Evolutionary conservation across 208 protist species (phyloP).

Genomic region (Trypanosoma scelopori): DNA sequence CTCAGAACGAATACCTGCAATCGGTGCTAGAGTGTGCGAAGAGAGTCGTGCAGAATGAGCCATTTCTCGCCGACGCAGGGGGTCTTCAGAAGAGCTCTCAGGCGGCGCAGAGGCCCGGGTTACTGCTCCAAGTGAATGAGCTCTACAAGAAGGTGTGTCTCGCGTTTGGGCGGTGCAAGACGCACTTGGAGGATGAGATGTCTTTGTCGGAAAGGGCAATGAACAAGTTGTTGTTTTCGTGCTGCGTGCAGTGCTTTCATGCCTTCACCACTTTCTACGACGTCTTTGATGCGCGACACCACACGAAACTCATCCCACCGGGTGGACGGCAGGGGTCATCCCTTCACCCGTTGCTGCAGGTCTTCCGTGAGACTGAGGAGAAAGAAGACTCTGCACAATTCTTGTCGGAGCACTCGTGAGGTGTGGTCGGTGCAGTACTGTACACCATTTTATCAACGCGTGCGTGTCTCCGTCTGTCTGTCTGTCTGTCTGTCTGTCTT

Average conservation of each 20-base stretch:
- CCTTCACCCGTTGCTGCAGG: conserved; percentile 15
- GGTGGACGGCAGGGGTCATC: neutral
- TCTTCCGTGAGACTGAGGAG: neutral
- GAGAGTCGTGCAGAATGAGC: conserved; percentile 19
- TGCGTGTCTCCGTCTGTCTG: too few species aligned
- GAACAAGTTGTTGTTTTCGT: neutral
- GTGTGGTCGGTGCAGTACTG: too few species aligned
- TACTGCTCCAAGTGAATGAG: conserved; percentile 18
- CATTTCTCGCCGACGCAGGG: conserved; percentile 7
- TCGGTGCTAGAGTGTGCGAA: conserved; percentile 9
- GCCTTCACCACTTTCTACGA: conserved; percentile 21
- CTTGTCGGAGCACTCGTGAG: too few species aligned
- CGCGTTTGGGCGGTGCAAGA: conserved; percentile 2
- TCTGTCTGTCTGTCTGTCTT: too few species aligned
- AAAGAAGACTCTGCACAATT: neutral
- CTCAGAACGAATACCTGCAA: conserved; percentile 20
- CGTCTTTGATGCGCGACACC: conserved; percentile 20
- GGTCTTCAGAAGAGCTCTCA: conserved; percentile 9
- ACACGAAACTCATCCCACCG: conserved; percentile 7
- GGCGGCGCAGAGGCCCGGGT: conserved; percentile 5
- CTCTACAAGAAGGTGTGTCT: conserved; percentile 5
- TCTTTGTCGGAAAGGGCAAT: conserved; percentile 12
- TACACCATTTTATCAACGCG: too few species aligned
- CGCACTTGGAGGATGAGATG: conserved; percentile 13
- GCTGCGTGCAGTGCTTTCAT: conserved; percentile 18